phyloP scores from a whole-genome alignment of 345 rosid genomes.

The Linum tenue region DNA sequence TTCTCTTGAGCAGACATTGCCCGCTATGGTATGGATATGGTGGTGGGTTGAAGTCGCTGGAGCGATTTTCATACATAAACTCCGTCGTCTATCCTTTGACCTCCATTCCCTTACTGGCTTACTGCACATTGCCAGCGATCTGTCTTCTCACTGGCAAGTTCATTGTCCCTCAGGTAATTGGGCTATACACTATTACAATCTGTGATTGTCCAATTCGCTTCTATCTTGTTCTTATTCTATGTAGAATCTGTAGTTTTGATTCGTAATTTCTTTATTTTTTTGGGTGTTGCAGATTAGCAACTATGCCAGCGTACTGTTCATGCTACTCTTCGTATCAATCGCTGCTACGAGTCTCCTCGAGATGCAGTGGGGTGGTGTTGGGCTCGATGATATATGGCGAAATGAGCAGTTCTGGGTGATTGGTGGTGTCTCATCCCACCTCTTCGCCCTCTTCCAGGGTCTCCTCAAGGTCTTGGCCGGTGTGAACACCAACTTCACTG shows the following conservation, averaged over 20 bases:
- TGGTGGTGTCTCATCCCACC: too few relatives aligned
- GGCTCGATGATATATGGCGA: slow-evolving; percentile 97
- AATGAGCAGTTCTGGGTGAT: too few relatives aligned
- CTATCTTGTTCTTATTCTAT: too few relatives aligned
- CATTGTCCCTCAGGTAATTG: slow-evolving; percentile 89
- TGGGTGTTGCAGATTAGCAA: slow-evolving; percentile 93
- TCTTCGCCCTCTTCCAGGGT: slow-evolving; percentile 94
- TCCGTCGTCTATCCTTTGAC: too few relatives aligned
- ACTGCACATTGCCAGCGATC: slow-evolving; percentile 86
- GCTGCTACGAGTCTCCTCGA: slow-evolving; percentile 92
- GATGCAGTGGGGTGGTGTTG: slow-evolving; percentile 99
- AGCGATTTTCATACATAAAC: too few relatives aligned
- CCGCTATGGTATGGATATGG: too few relatives aligned
- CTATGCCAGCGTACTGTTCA: slow-evolving; percentile 80
- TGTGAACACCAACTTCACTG: slow-evolving; percentile 85
- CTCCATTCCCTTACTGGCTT: too few relatives aligned
- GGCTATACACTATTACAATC: too few relatives aligned
- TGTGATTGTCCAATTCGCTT: too few relatives aligned
- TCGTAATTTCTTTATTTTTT: too few relatives aligned
- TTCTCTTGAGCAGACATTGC: slow-evolving; percentile 89
- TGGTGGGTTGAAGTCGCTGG: slow-evolving; percentile 91
- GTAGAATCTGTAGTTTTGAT: too few relatives aligned
- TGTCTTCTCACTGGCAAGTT: slow-evolving; percentile 90
- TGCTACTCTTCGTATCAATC: slow-evolving; percentile 80
- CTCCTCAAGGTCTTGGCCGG: slow-evolving; percentile 92